A percentile compares a stretch with the other conserved stretches of the same genome.
Evolutionary conservation across 306 rosid genomes (phyloP).

Genomic region (Gillenia trifoliata): DNA sequence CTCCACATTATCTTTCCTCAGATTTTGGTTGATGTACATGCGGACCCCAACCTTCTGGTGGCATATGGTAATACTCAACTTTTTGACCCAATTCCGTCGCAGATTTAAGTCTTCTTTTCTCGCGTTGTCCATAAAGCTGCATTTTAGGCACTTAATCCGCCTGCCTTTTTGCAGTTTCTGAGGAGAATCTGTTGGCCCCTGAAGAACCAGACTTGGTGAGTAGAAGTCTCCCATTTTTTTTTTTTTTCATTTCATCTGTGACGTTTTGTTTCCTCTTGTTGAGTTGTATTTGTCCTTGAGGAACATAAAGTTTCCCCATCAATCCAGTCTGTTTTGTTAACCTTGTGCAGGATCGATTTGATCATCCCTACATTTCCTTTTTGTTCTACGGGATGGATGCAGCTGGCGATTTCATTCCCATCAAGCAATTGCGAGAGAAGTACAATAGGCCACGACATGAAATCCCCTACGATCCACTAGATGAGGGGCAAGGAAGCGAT

Average conservation of each 20-base stretch:
- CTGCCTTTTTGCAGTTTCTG: conserved; percentile 59
- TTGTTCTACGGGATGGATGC: conserved; percentile 86
- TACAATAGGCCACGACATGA: conserved; percentile 74
- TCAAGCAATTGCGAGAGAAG: conserved; percentile 86
- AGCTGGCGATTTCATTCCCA: conserved; percentile 90
- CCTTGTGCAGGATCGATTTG: conserved; percentile 60
- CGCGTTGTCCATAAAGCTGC: neutral
- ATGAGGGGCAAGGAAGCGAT: conserved; percentile 43
- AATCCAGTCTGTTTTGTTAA: conserved; percentile 12
- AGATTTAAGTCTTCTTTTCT: conserved; percentile 1
- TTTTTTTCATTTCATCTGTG: neutral
- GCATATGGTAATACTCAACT: conserved; percentile 66
- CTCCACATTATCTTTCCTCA: conserved; percentile 28
- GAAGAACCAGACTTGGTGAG: conserved; percentile 69
- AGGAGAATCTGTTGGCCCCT: conserved; percentile 69
- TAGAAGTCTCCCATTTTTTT: neutral
- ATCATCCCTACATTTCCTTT: conserved; percentile 84
- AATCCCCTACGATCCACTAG: conserved; percentile 55
- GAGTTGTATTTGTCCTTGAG: neutral
- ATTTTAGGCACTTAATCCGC: neutral
- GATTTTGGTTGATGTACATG: conserved; percentile 81
- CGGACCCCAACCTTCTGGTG: conserved; percentile 76
- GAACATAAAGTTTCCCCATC: neutral
- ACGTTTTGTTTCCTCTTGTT: neutral
- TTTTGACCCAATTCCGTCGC: conserved; percentile 1